Evolutionary conservation across 768 basidiomycete species (phyloP), one percentile per base, ranked within the genome.

Genomic region (Boletus barrowsii): DNA sequence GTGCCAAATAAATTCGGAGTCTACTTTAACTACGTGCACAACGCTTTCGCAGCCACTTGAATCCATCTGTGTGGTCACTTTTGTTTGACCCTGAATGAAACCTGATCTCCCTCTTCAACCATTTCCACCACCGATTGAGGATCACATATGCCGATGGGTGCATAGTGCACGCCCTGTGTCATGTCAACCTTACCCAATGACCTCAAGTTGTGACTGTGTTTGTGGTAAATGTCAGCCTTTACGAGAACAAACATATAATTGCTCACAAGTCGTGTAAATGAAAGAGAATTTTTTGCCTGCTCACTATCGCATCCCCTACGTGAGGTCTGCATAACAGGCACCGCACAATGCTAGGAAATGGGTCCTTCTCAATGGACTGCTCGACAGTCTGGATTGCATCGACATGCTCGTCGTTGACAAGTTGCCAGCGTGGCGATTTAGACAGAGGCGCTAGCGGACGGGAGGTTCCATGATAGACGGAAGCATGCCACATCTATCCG

Each of bases 401-500:
- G 11, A 57, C 50, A 15, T 55, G 39, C 11, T 45, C 39, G 22
- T 60, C 55, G 24, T 15, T 11, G 5, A 63, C 17, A 22, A 54
- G 30, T n/a, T 56, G 51, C 61, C 57, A 62, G 30, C 51, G 48
- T 10, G 53, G 35, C 17, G 30, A 47, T 20, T 46, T 42, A 0
- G 47, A 42, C 24, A 57, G 55, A 17, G 46, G 44, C 1, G 24
- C 22, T 7, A 32, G 20, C 10, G 26, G 45, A 9, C 26, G 26
- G 9, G 26, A 29, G 36, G 29, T 14, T 37, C 24, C 29, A 56
- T 56, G 35, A 42, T 13, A 60, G 58, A 22, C 36, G 29, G 20
- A 47, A 40, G n/a, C 35, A 18, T 32, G 60, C 60, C 29, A 48
- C 8, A 61, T 51, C 60, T 58, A 15, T 39, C 17, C 37, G n/a